Conservation (phyloP, 225 moss, liverwort and hornwort species). For the Anthoceros angustus region DNA sequence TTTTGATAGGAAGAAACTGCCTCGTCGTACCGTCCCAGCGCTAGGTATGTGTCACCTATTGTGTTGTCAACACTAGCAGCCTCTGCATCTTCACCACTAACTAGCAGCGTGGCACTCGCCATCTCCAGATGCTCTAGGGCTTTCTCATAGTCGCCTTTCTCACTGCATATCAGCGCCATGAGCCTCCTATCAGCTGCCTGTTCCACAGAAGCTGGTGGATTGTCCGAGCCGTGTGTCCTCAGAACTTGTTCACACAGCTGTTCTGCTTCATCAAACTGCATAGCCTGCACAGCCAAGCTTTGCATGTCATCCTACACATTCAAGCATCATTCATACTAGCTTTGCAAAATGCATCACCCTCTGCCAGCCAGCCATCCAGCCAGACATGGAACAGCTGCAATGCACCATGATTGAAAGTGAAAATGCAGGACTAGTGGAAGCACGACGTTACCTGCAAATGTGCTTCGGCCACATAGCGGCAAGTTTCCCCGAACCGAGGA, state of each 20-base stretch:
- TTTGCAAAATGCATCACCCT: not conserved
- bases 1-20: slow-evolving; percentile 80
- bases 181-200: slow-evolving; percentile 86
- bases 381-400: too few relatives aligned
- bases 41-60: slow-evolving; percentile 72
- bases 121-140: slow-evolving; percentile 67
- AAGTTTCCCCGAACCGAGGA: slow-evolving; percentile 88
- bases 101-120: slow-evolving; percentile 31
- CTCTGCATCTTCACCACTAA: slow-evolving; percentile 46
- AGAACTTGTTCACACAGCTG: slow-evolving; percentile 73
- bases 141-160: slow-evolving; percentile 68
- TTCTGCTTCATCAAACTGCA: slow-evolving; percentile 88
- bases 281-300: slow-evolving; percentile 34
- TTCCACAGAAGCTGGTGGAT: slow-evolving; percentile 51
- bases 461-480: slow-evolving; percentile 93
- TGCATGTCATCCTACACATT: not conserved
- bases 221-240: slow-evolving; percentile 62
- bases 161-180: slow-evolving; percentile 78
- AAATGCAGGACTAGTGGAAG: not conserved
- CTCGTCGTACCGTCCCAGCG: slow-evolving; percentile 59
- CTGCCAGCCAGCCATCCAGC: too few relatives aligned
- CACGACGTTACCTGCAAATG: slow-evolving; percentile 58
- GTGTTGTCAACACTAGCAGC: slow-evolving; percentile 69
- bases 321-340: not conserved
- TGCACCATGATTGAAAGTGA: not conserved